A percentile compares a stretch with the other conserved stretches of the same genome.
These are phyloP conservation scores for Byssochlamys sp. DNA, from an alignment of 2,329 filamentous ascomycete genomes.

Conservation along the genomic window DNA sequence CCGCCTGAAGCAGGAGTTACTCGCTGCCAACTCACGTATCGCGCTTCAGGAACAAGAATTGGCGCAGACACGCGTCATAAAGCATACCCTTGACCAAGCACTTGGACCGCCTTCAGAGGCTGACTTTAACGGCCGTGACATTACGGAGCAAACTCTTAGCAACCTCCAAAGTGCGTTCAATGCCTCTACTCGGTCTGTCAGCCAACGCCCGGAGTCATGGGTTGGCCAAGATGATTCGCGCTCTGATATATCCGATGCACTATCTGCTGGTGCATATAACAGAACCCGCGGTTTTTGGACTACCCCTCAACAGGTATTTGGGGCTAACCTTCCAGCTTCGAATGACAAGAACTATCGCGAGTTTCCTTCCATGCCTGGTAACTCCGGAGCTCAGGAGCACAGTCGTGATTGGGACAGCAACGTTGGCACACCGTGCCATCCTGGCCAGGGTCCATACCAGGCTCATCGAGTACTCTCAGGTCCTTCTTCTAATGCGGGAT, in stretches of 20 bases:
- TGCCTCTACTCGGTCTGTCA: slow-evolving; percentile 36
- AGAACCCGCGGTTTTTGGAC: slow-evolving; percentile 26
- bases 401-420: slow-evolving; percentile 23
- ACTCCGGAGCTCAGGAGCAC: slow-evolving; percentile 17
- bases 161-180: slow-evolving; percentile 46
- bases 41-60: slow-evolving; percentile 53
- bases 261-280: slow-evolving; percentile 34
- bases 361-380: slow-evolving; percentile 10
- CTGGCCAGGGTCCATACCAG: slow-evolving; percentile 14
- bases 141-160: slow-evolving; percentile 43
- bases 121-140: slow-evolving; percentile 41
- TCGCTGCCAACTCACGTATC: slow-evolving; percentile 48
- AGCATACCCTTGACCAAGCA: slow-evolving; percentile 52
- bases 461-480: slow-evolving; percentile 28
- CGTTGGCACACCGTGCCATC: slow-evolving; percentile 11
- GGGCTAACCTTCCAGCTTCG: slow-evolving; percentile 14
- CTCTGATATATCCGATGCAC: slow-evolving; percentile 36
- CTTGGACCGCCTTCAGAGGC: slow-evolving; percentile 46
- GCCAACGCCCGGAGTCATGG: slow-evolving; percentile 36
- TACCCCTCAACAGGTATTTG: slow-evolving; percentile 18
- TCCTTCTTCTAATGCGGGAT: slow-evolving; percentile 18
- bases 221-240: slow-evolving; percentile 33
- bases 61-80: slow-evolving; percentile 50
- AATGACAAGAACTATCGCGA: slow-evolving; percentile 22
- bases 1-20: slow-evolving; percentile 49